Conservation (phyloP, 2,329 filamentous ascomycete genomes). For the Delphinella strobiligena region DNA sequence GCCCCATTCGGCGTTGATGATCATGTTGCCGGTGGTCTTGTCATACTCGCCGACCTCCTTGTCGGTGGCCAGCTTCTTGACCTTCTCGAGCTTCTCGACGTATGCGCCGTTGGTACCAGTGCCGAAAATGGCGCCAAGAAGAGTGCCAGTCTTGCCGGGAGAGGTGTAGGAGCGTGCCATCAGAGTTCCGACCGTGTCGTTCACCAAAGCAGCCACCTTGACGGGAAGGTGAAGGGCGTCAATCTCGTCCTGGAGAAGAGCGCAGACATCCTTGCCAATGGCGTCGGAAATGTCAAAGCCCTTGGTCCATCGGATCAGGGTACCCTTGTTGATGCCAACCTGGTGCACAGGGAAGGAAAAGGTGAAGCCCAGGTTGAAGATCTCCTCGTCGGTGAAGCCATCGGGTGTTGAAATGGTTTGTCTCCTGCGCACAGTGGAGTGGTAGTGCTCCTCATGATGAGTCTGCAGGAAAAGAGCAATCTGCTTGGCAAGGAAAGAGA, state of each 20-base stretch:
- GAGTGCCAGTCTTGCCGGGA: slow-evolving; percentile 70
- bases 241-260: slow-evolving; percentile 77
- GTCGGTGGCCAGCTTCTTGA: slow-evolving; percentile 56
- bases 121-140: slow-evolving; percentile 94
- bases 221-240: slow-evolving; percentile 78
- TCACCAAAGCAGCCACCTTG: slow-evolving; percentile 88
- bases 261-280: slow-evolving; percentile 87
- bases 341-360: slow-evolving; percentile 97
- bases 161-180: slow-evolving; percentile 97
- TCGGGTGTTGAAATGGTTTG: slow-evolving; percentile 46
- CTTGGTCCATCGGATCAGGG: slow-evolving; percentile 94
- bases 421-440: slow-evolving; percentile 48
- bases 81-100: slow-evolving; percentile 76
- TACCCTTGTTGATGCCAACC: slow-evolving; percentile 87
- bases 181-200: slow-evolving; percentile 93
- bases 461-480: slow-evolving; percentile 77
- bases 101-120: slow-evolving; percentile 97
- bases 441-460: slow-evolving; percentile 82
- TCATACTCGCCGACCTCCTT: slow-evolving; percentile 52
- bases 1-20: slow-evolving; percentile 97
- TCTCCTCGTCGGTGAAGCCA: slow-evolving; percentile 56
- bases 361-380: slow-evolving; percentile 94
- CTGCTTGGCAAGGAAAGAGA: slow-evolving; percentile 84
- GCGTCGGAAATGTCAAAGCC: slow-evolving; percentile 96
- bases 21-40: slow-evolving; percentile 78